Evolutionary conservation across 2,329 filamentous ascomycete species (phyloP).

Genomic region (Fusarium paranaense): DNA sequence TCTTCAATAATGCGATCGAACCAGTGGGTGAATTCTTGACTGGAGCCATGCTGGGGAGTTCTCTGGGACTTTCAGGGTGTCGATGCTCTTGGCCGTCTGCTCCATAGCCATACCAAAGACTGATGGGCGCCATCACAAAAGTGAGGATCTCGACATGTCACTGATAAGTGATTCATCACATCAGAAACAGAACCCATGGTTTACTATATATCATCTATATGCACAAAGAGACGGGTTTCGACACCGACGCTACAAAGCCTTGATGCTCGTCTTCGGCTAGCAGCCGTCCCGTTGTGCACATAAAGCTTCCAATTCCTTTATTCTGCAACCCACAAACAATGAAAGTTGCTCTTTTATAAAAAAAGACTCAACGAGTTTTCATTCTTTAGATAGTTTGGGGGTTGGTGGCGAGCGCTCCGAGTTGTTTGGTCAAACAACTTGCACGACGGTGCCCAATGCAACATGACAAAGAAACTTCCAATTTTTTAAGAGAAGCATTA

Average conservation of each 20-base stretch:
- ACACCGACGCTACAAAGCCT: not conserved
- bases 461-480: not conserved
- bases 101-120: not conserved
- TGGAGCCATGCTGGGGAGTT: not conserved
- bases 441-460: slow-evolving; percentile 5
- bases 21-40: not conserved
- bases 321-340: not conserved
- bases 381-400: not conserved
- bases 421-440: slow-evolving; percentile 19
- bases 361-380: not conserved
- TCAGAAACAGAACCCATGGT: no score
- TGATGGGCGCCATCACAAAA: slow-evolving; percentile 20
- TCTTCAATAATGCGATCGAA: no score
- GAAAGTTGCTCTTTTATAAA: not conserved
- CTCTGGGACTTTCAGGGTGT: not conserved
- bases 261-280: not conserved
- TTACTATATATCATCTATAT: not conserved
- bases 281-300: not conserved
- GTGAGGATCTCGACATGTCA: no score
- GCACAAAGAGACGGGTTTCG: not conserved
- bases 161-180: not conserved
- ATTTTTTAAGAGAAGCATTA: not conserved
- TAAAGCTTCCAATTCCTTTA: not conserved
- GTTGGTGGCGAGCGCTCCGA: not conserved
- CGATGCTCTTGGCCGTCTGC: not conserved